Percentiles rank a stretch among this genome's conserved stretches.
Conservation (phyloP, 2,329 filamentous ascomycete genomes). For the Cladosporium colombiae region DNA sequence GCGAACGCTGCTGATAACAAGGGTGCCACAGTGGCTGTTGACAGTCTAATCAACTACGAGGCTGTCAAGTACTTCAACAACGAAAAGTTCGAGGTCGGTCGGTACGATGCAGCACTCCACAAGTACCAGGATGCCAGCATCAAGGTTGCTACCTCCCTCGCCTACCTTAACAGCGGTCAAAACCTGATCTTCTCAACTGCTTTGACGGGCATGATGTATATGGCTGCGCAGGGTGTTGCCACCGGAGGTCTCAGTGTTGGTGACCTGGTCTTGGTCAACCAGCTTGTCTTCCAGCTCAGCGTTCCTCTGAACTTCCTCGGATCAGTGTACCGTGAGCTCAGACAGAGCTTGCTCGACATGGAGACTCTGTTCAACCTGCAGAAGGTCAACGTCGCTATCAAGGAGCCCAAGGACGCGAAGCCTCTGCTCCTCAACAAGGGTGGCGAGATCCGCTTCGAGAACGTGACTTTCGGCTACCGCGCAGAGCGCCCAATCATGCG, state of each 20-base stretch:
- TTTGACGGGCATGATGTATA: conserved; percentile 96
- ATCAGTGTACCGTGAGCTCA: conserved; percentile 93
- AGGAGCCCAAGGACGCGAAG: conserved; percentile 73
- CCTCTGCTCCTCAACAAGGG: conserved; percentile 71
- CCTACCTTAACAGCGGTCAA: conserved; percentile 90
- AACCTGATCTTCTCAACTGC: conserved; percentile 96
- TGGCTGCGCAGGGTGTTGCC: conserved; percentile 87
- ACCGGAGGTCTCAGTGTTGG: conserved; percentile 81
- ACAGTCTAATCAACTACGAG: conserved; percentile 98
- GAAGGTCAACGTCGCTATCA: conserved; percentile 88
- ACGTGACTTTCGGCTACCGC: conserved; percentile 92
- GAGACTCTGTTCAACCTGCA: conserved; percentile 97
- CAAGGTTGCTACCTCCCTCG: conserved; percentile 91
- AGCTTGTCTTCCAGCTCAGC: conserved; percentile 96
- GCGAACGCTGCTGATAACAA: conserved; percentile 96
- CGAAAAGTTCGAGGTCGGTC: conserved; percentile 86
- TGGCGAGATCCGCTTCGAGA: conserved; percentile 90
- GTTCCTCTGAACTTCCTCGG: conserved; percentile 96
- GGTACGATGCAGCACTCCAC: conserved; percentile 84
- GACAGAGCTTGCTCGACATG: conserved; percentile 96
- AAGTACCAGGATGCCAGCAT: conserved; percentile 93
- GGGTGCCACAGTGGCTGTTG: conserved; percentile 91
- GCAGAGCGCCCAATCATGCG: conserved; percentile 82
- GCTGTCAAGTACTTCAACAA: conserved; percentile 99
- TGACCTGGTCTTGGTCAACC: conserved; percentile 97